Evolutionary conservation across 352 stramenopile genomes (phyloP), one percentile per base, ranked within the genome.

Genomic region (Pythium rishiriense): DNA sequence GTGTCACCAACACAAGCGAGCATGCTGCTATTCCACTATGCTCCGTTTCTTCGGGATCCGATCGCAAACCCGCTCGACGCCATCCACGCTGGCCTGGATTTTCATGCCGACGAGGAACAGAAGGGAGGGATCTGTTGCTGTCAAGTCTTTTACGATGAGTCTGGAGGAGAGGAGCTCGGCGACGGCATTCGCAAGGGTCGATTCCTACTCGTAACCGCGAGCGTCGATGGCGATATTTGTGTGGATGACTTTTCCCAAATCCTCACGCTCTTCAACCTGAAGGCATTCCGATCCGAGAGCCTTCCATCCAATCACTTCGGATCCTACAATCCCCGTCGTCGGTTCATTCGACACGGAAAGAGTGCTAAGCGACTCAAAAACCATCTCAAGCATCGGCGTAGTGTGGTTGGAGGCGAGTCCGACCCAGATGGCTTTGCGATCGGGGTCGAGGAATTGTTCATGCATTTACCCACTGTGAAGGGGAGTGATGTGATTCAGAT

Each of bases 271-370:
- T 70, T 73, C 0, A 59, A 75, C 9, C 69, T 85, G 8, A 75
- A 75, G 21, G 81, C 85, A 0, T 79, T 89, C 24, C 70, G 77
- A 0, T 73, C 88, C 22, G 74, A 88, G 41, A 88, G 75, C 19
- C 68, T 91, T 37, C 77, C 79, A 3, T 85, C 70, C 14, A 76
- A 75, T 17, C 70, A 90, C 26, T 64, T 78, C 37, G 64, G 81
- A 11, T 79, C 84, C 19, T 93, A 93, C 62, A 91, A 91, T 33
- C 85, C 85, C 21, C 77, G 82, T 7, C 74, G 85, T 0, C 74
- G 85, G 0, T 91, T 91, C 52, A 64, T 89, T 37, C 70, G 85
- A 9, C 79, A 91, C 21, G 84, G 83, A 6, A 88, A 88, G 35
- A 81, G 77, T 17, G 73, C 80, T 12, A 88, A 85, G 41, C 69